Evolutionary conservation across 202 grass and related monocot genomes (phyloP), one percentile per base, ranked within the genome.

Genomic region (Dendrocalamus latiflorus): DNA sequence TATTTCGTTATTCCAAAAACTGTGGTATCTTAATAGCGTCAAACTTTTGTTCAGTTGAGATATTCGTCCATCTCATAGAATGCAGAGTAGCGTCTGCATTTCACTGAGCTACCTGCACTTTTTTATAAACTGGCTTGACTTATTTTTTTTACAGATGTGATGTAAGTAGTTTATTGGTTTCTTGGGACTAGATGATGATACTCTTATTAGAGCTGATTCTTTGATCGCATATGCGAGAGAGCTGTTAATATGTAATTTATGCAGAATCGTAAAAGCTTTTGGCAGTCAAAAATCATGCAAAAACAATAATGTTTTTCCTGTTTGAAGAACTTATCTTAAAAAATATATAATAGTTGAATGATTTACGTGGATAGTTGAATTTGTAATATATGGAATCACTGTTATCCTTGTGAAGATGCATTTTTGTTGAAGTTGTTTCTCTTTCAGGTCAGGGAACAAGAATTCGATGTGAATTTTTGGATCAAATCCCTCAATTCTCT

Each of bases 381-480:
- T 69, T 36, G 2, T 58, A 48, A 50, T 58, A 2, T 70, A 16
- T 15, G 18, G 49, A 9, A 43, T 68, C 56, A 15, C 6, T 63
- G 9, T 68, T 76, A 9, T 65, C 37, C 37, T 51, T 78, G 37
- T 25, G 14, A 47, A 1, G 15, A 33, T 61, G n/a, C 54, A 60
- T 30, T 85, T 18, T 84, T 88, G 5, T 62, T 25, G 71, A 71
- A 42, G 9, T 99, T n/a, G n/a, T n/a, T n/a, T n/a, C n/a, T n/a
- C n/a, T n/a, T n/a, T n/a, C n/a, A n/a, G n/a, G n/a, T n/a, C 64
- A 92, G 91, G 67, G 93, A 99, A 86, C 91, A 99, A 82, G 91
- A 92, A 71, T 90, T 99, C 15, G 87, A 99, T 92, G 77, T 89
- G 20, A 88, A 86, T 42, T 88, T 90, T 72, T 91, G 91, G 93